Conservation (phyloP, 1,284 basidiomycete genomes). For the Calocybe gambosa region DNA sequence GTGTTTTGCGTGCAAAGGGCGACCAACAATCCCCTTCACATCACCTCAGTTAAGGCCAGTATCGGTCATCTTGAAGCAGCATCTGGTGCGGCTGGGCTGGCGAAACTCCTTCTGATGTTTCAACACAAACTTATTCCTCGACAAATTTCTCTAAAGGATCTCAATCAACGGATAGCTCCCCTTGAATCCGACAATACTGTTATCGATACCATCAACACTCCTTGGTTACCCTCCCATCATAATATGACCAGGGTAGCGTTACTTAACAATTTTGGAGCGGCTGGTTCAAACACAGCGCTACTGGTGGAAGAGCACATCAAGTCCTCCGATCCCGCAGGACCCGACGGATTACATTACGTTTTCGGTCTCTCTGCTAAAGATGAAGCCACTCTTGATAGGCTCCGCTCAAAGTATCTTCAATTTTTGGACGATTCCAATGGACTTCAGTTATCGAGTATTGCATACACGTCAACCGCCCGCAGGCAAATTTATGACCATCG, state of each 20-base stretch:
- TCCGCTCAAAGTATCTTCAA: conserved; percentile 40
- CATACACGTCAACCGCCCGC: conserved; percentile 61
- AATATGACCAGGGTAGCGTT: conserved; percentile 43
- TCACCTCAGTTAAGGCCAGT: conserved; percentile 67
- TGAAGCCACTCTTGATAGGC: conserved; percentile 34
- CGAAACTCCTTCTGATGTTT: conserved; percentile 67
- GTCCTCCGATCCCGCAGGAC: background rate
- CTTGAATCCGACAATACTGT: conserved; percentile 42
- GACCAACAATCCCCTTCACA: conserved; percentile 46
- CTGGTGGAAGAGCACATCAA: conserved; percentile 46
- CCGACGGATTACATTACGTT: conserved; percentile 24
- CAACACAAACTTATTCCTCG: conserved; percentile 47
- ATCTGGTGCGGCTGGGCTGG: conserved; percentile 63
- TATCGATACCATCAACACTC: conserved; percentile 36
- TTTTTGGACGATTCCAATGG: conserved; percentile 34
- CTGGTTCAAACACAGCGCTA: conserved; percentile 62
- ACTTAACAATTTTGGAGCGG: conserved; percentile 70
- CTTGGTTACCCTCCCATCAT: conserved; percentile 36
- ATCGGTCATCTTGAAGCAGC: conserved; percentile 73
- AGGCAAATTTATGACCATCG: conserved; percentile 51
- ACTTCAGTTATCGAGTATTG: conserved; percentile 39
- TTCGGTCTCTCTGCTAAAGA: conserved; percentile 61
- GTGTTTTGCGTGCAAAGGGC: conserved; percentile 41
- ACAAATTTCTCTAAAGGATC: conserved; percentile 48
- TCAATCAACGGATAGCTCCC: conserved; percentile 52